Percentiles rank a stretch among this genome's conserved stretches.
Evolutionary conservation across 257 asterid genomes (phyloP).

Genomic region (Gentiana dahurica): DNA sequence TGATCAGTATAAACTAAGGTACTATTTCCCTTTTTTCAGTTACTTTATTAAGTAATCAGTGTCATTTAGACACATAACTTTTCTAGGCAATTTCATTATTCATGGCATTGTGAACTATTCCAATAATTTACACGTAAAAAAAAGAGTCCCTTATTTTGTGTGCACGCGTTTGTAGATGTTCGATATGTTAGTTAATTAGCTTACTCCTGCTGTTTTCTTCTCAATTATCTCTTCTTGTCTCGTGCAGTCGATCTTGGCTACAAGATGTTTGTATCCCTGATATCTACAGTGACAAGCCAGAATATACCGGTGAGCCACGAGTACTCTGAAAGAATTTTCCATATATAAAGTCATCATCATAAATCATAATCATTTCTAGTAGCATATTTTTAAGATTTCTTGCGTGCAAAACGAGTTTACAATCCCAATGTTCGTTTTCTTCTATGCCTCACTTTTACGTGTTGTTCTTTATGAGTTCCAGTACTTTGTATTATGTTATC

Average conservation of each 20-base stretch:
- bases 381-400: no score
- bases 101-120: background rate
- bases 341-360: no score
- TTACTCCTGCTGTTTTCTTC: no score
- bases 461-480: background rate
- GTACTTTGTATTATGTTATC: background rate
- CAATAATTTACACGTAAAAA: background rate
- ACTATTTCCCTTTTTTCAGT: conserved; percentile 5
- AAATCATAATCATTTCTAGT: no score
- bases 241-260: conserved; percentile 42
- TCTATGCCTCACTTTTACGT: no score
- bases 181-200: background rate
- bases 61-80: no score
- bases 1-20: conserved; percentile 82
- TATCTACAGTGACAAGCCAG: conserved; percentile 38
- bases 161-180: background rate
- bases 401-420: no score
- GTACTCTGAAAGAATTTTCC: no score
- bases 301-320: conserved; percentile 65
- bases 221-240: background rate
- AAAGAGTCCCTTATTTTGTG: background rate
- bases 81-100: background rate
- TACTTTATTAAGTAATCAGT: background rate
- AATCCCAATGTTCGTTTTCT: no score
- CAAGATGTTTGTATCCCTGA: conserved; percentile 52